phyloP scores from a whole-genome alignment of 306 rosid genomes.

The Arachis hypogaea region DNA sequence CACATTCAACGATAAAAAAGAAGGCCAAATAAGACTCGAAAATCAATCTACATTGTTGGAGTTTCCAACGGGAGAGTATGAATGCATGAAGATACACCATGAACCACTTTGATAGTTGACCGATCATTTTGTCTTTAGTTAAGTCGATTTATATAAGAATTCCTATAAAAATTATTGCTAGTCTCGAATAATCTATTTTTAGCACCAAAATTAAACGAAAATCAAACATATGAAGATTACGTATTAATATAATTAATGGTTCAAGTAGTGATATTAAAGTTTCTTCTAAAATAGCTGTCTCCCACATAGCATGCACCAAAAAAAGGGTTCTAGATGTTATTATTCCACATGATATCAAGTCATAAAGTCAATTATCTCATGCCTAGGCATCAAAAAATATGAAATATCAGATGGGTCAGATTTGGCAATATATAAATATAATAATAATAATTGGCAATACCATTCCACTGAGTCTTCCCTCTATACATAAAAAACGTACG shows the following conservation, averaged over 20 bases:
- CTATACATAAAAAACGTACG: neutral
- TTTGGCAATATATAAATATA: neutral
- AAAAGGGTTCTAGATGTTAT: neutral
- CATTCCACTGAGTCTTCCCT: neutral
- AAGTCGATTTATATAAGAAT: too few species aligned
- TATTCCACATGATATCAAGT: neutral
- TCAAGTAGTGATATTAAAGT: neutral
- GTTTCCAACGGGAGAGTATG: too few species aligned
- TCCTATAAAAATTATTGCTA: neutral
- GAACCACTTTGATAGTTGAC: too few species aligned
- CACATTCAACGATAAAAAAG: too few species aligned
- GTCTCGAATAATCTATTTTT: neutral
- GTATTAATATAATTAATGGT: too few species aligned
- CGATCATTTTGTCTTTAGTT: too few species aligned
- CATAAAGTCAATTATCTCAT: conserved; percentile 22
- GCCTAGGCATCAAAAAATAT: neutral
- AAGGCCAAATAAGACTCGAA: too few species aligned
- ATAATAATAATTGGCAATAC: neutral
- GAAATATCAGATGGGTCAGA: conserved; percentile 9
- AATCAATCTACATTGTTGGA: too few species aligned
- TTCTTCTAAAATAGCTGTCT: neutral
- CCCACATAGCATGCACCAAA: neutral
- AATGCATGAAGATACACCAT: too few species aligned
- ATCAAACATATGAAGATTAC: neutral
- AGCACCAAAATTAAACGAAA: neutral